A percentile compares a stretch with the other conserved stretches of the same genome.
phyloP scores from a whole-genome alignment of 176 grass and related monocot species.

The Oryza punctata region DNA sequence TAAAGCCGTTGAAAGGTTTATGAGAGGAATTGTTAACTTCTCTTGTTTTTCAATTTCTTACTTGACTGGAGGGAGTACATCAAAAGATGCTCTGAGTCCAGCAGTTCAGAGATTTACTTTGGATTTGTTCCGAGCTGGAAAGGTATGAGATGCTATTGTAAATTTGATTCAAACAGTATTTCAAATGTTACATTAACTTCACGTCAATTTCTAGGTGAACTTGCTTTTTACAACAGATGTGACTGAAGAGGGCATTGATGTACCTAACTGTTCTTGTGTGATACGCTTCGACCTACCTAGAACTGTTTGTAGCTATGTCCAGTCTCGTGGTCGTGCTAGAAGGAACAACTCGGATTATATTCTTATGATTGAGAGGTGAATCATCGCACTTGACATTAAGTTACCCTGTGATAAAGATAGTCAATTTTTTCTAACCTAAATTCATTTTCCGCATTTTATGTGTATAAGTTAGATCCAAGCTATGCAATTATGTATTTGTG shows the following conservation, averaged over 20 bases:
- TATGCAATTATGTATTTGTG: constrained; percentile 6
- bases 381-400: constrained; percentile 4
- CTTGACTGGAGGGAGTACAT: constrained; percentile 82
- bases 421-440: neutral
- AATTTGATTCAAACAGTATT: constrained; percentile 12
- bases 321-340: constrained; percentile 82
- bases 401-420: neutral
- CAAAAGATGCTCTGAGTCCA: constrained; percentile 71
- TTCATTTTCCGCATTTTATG: constrained; percentile 1
- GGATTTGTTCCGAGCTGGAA: constrained; percentile 74
- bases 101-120: constrained; percentile 75
- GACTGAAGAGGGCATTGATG: constrained; percentile 84
- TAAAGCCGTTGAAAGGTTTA: constrained; percentile 77
- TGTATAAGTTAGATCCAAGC: neutral
- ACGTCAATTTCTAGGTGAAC: constrained; percentile 68
- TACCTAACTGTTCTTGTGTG: constrained; percentile 93
- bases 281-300: constrained; percentile 91
- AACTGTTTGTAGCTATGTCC: constrained; percentile 88
- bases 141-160: constrained; percentile 50
- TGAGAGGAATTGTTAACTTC: constrained; percentile 69
- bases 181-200: constrained; percentile 21
- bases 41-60: constrained; percentile 81
- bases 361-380: constrained; percentile 93
- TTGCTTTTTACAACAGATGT: constrained; percentile 96
- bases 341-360: constrained; percentile 65